Conservation (phyloP, 2,329 filamentous ascomycete species). For the Talaromyces piceae region DNA sequence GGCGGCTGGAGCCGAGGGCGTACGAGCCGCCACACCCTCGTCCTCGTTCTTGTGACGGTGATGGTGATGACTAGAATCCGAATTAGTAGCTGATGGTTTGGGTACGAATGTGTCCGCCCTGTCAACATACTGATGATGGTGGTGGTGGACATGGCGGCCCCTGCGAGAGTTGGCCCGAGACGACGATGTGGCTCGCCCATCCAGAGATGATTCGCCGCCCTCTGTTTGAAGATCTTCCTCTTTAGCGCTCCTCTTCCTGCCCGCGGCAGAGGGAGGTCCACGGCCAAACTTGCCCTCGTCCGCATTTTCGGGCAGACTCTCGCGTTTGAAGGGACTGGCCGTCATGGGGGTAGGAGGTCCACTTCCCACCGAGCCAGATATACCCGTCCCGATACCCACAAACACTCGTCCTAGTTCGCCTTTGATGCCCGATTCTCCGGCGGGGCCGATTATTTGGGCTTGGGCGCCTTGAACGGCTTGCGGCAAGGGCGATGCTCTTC, state of each 20-base stretch:
- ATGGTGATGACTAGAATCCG: constrained; percentile 39
- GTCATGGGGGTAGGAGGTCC: constrained; percentile 48
- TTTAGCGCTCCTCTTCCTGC: constrained; percentile 61
- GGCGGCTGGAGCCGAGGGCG: constrained; percentile 18
- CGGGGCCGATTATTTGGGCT: constrained; percentile 67
- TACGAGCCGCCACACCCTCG: constrained; percentile 25
- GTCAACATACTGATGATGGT: constrained; percentile 48
- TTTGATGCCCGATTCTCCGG: constrained; percentile 82
- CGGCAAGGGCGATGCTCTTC: constrained; percentile 77
- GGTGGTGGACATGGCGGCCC: constrained; percentile 46
- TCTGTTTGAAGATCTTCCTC: constrained; percentile 65
- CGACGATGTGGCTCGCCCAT: constrained; percentile 47
- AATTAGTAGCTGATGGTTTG: constrained; percentile 6
- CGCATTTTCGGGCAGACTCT: constrained; percentile 37
- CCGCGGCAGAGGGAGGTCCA: constrained; percentile 44
- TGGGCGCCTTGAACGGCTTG: constrained; percentile 92
- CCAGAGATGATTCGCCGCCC: constrained; percentile 59
- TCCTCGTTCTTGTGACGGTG: constrained; percentile 49
- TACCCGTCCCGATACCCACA: constrained; percentile 68
- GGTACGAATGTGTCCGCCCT: neutral
- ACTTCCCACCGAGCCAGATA: constrained; percentile 42
- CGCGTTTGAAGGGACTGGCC: constrained; percentile 45
- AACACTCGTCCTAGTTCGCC: constrained; percentile 94
- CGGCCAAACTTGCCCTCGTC: constrained; percentile 37
- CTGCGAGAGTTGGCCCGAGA: constrained; percentile 62